phyloP scores from a whole-genome alignment of 2,329 filamentous ascomycete genomes.

The Teratosphaeria gauchensis region DNA sequence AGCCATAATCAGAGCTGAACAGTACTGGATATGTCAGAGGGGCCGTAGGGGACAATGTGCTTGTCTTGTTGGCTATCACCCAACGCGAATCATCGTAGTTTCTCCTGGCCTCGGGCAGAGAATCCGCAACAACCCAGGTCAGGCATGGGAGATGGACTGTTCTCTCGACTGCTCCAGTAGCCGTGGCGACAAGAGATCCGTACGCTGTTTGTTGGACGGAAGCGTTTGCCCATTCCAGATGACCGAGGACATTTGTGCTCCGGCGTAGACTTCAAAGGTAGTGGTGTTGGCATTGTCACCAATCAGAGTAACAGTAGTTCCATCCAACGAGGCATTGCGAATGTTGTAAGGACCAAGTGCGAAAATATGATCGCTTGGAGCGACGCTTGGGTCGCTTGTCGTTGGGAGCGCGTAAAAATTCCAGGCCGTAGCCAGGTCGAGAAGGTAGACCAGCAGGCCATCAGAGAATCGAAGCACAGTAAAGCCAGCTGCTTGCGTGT shows the following conservation, averaged over 20 bases:
- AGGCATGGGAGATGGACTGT: conserved; percentile 32
- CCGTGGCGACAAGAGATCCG: conserved; percentile 21
- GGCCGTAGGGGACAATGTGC: conserved; percentile 28
- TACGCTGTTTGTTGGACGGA: conserved; percentile 24
- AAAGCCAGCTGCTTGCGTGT: conserved; percentile 10
- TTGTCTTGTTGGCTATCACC: conserved; percentile 29
- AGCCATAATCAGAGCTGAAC: conserved; percentile 33
- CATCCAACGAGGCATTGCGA: conserved; percentile 20
- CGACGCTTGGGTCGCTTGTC: conserved; percentile 27
- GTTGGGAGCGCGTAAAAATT: conserved; percentile 30
- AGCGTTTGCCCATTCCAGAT: conserved; percentile 31
- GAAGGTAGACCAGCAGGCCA: conserved; percentile 26
- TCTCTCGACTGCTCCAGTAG: conserved; percentile 4
- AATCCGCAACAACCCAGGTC: conserved; percentile 40
- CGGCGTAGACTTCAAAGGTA: conserved; percentile 29
- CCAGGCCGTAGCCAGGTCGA: conserved; percentile 30
- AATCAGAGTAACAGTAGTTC: conserved; percentile 21
- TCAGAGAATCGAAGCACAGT: conserved; percentile 29
- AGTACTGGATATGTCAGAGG: conserved; percentile 31
- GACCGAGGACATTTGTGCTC: conserved; percentile 1
- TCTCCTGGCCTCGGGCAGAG: conserved; percentile 38
- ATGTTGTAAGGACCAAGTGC: conserved; percentile 34
- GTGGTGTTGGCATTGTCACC: conserved; percentile 29
- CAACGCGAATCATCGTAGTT: conserved; percentile 40
- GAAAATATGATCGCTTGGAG: conserved; percentile 30